A percentile compares a stretch with the other conserved stretches of the same genome.
phyloP scores from a whole-genome alignment of 306 rosid species.

The Mimosa pudica region DNA sequence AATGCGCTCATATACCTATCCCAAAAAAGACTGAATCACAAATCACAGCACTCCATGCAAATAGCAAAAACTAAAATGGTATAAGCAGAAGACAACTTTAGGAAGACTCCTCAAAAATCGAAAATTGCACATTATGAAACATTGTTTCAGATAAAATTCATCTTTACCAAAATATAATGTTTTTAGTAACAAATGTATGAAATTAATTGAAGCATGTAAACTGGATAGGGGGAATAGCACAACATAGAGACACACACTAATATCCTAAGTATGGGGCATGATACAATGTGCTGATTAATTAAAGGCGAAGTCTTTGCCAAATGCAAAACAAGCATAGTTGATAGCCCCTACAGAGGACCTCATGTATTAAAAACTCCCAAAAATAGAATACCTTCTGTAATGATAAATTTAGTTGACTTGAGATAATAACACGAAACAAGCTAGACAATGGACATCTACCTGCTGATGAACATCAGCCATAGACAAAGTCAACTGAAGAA shows the following conservation, averaged over 20 bases:
- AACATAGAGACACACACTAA: not conserved
- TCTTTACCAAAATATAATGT: not conserved
- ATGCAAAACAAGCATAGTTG: not conserved
- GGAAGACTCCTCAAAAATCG: conserved; percentile 27
- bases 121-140: not conserved
- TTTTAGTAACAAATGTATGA: not conserved
- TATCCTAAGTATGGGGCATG: conserved; percentile 15
- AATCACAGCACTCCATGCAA: conserved; percentile 28
- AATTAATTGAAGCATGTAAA: not conserved
- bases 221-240: conserved; percentile 5
- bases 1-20: conserved; percentile 94
- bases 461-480: conserved; percentile 99
- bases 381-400: not conserved
- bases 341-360: conserved; percentile 12
- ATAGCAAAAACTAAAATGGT: conserved; percentile 24
- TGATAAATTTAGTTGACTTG: conserved; percentile 16
- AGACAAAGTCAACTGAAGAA: conserved; percentile 93
- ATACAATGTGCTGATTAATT: conserved; percentile 4
- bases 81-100: conserved; percentile 15
- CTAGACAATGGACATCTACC: conserved; percentile 48
- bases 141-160: not conserved
- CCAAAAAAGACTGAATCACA: conserved; percentile 34
- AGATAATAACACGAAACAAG: conserved; percentile 16
- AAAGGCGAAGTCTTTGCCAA: conserved; percentile 30
- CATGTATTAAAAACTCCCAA: conserved; percentile 7